A percentile compares a stretch with the other conserved stretches of the same genome.
phyloP scores from a whole-genome alignment of 129 eudicot species.

The Oenanthe sinensis region DNA sequence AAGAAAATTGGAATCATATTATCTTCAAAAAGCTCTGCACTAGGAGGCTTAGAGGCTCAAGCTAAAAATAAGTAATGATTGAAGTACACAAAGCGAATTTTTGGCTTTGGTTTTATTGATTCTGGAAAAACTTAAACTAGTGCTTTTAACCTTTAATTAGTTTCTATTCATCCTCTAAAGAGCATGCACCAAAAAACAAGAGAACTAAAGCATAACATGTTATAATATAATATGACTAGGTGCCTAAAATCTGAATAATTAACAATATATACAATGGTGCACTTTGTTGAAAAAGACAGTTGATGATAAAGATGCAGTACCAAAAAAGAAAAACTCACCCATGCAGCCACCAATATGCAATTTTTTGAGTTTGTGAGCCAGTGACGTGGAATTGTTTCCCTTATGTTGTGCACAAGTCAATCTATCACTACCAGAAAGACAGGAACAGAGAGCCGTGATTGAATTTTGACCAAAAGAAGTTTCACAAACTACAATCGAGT shows the following conservation, averaged over 20 bases:
- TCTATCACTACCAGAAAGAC: slow-evolving; percentile 20
- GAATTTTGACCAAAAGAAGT: slow-evolving; percentile 68
- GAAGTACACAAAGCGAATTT: neutral
- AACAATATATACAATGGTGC: neutral
- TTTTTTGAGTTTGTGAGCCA: slow-evolving; percentile 38
- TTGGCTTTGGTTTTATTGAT: neutral
- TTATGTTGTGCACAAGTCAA: slow-evolving; percentile 6
- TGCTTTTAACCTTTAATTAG: neutral
- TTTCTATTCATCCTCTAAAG: neutral
- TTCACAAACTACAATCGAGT: slow-evolving; percentile 67
- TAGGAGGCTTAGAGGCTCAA: neutral
- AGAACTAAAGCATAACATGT: neutral
- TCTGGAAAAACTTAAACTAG: neutral
- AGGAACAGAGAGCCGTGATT: slow-evolving; percentile 49
- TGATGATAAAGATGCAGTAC: neutral
- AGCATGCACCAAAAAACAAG: neutral
- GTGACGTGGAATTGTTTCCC: slow-evolving; percentile 15
- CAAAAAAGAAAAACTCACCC: slow-evolving; percentile 28
- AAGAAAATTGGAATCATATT: neutral
- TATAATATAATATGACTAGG: neutral
- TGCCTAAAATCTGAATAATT: neutral
- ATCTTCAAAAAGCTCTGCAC: neutral
- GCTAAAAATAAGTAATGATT: neutral
- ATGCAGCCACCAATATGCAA: slow-evolving; percentile 83
- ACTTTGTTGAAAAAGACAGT: neutral